Evolutionary conservation across 441 rosid genomes (phyloP).

Genomic region (Croton setiger): DNA sequence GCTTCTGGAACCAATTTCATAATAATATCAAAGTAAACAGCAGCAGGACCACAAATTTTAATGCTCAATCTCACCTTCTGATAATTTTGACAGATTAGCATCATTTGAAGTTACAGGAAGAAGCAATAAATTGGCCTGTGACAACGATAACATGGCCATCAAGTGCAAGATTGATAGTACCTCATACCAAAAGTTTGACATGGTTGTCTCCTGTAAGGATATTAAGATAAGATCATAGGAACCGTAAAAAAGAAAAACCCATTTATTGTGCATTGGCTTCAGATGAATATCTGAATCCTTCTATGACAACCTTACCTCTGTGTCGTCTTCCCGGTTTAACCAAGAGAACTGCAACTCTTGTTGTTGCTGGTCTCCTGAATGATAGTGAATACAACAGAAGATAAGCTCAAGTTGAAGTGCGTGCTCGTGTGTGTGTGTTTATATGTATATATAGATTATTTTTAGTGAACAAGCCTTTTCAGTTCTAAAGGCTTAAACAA

Average conservation of each 20-base stretch:
- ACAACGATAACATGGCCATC: constrained; percentile 81
- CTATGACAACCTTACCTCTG: constrained; percentile 49
- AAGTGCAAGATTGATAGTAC: constrained; percentile 87
- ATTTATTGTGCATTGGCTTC: not conserved
- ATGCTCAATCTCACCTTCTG: constrained; percentile 53
- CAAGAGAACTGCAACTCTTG: constrained; percentile 74
- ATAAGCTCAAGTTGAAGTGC: not conserved
- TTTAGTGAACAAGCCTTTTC: not conserved
- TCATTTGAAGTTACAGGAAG: constrained; percentile 76
- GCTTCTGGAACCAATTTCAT: not conserved
- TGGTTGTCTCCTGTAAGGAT: constrained; percentile 73
- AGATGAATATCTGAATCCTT: not conserved
- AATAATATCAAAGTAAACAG: not conserved
- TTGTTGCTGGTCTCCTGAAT: constrained; percentile 45
- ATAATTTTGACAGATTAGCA: constrained; percentile 70
- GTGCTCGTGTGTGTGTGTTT: not conserved
- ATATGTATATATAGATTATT: not conserved
- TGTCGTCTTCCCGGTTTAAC: constrained; percentile 86
- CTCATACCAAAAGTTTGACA: constrained; percentile 85
- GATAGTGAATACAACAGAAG: not conserved
- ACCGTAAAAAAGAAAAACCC: not conserved
- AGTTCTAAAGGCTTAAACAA: not conserved
- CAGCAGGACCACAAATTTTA: not conserved
- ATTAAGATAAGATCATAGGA: constrained; percentile 9
- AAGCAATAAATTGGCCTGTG: constrained; percentile 86